These are phyloP conservation scores for Paradendryphiella salina DNA, from an alignment of 2,329 filamentous ascomycete genomes.

Conservation along the genomic window DNA sequence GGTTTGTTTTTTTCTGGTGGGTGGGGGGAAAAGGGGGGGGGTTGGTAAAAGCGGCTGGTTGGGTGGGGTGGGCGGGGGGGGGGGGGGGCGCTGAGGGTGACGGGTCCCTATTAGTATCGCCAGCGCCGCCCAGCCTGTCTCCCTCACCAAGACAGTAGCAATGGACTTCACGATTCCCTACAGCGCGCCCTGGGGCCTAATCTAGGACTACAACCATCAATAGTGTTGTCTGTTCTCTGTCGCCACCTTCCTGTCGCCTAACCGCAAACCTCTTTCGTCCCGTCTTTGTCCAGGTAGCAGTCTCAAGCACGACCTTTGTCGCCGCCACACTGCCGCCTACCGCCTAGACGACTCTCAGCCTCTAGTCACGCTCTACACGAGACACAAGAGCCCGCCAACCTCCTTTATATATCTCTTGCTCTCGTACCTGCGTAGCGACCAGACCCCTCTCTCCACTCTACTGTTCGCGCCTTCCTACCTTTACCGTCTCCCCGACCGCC, in stretches of 20 bases:
- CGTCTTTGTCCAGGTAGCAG: conserved; percentile 35
- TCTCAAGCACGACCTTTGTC: conserved; percentile 29
- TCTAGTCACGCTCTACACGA: conserved; percentile 22
- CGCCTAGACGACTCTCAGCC: conserved; percentile 28
- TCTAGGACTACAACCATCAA: conserved; percentile 29
- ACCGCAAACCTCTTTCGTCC: conserved; percentile 14
- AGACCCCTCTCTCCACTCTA: neutral
- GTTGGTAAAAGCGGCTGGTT: conserved; percentile 24
- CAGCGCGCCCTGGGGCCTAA: conserved; percentile 38
- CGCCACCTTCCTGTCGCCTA: conserved; percentile 14
- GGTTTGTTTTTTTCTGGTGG: conserved; percentile 19
- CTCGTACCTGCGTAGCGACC: conserved; percentile 20
- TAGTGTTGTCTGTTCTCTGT: conserved; percentile 27
- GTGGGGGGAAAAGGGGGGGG: conserved; percentile 29
- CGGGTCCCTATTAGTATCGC: conserved; percentile 37
- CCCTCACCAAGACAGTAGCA: conserved; percentile 37
- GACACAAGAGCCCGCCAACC: conserved; percentile 12
- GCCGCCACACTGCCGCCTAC: conserved; percentile 37
- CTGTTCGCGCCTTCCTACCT: conserved; percentile 19
- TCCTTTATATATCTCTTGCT: conserved; percentile 14
- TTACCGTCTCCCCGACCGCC: conserved; percentile 32
- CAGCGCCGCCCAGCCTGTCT: conserved; percentile 31
- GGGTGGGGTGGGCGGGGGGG: conserved; percentile 31
- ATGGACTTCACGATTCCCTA: conserved; percentile 42
- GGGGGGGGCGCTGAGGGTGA: conserved; percentile 16